A percentile compares a stretch with the other conserved stretches of the same genome.
phyloP scores from a whole-genome alignment of 2,329 filamentous ascomycete species.

The Berkeleyomyces rouxiae region DNA sequence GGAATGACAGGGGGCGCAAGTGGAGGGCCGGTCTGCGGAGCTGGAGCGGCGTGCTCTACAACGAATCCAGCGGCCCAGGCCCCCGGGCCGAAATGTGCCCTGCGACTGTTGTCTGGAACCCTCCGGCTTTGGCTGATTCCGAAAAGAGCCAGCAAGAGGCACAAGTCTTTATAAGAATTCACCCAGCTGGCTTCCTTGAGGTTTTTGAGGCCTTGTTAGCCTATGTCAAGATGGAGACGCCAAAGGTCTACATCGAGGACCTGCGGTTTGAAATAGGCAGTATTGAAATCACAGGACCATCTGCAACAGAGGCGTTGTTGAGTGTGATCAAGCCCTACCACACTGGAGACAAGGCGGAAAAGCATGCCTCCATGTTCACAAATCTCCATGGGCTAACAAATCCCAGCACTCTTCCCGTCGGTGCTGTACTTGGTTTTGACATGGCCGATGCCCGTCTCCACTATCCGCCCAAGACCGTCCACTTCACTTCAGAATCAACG shows the following conservation, averaged over 20 bases:
- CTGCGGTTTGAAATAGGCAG: constrained; percentile 50
- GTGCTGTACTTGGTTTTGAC: constrained; percentile 55
- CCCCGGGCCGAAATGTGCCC: constrained; percentile 47
- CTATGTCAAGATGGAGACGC: constrained; percentile 42
- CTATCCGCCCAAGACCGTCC: constrained; percentile 49
- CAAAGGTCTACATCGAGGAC: constrained; percentile 48
- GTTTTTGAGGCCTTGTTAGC: constrained; percentile 47
- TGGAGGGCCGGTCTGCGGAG: constrained; percentile 45
- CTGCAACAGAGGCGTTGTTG: constrained; percentile 61
- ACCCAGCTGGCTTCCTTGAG: constrained; percentile 64
- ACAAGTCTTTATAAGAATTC: constrained; percentile 53
- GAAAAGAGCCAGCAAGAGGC: background rate
- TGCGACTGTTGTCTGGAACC: constrained; percentile 61
- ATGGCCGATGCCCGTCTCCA: constrained; percentile 64
- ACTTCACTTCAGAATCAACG: constrained; percentile 19
- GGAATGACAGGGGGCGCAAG: constrained; percentile 46
- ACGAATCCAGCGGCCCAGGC: constrained; percentile 30
- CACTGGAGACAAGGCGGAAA: constrained; percentile 18
- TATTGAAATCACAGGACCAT: constrained; percentile 45
- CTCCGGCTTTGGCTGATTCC: constrained; percentile 17
- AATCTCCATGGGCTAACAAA: constrained; percentile 45
- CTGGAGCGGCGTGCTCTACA: constrained; percentile 34
- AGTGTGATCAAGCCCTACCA: constrained; percentile 43
- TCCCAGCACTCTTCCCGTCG: constrained; percentile 50
- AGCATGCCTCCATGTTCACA: constrained; percentile 33